phyloP scores from a whole-genome alignment of 768 basidiomycete genomes.

The Hysterangium stoloniferum region DNA sequence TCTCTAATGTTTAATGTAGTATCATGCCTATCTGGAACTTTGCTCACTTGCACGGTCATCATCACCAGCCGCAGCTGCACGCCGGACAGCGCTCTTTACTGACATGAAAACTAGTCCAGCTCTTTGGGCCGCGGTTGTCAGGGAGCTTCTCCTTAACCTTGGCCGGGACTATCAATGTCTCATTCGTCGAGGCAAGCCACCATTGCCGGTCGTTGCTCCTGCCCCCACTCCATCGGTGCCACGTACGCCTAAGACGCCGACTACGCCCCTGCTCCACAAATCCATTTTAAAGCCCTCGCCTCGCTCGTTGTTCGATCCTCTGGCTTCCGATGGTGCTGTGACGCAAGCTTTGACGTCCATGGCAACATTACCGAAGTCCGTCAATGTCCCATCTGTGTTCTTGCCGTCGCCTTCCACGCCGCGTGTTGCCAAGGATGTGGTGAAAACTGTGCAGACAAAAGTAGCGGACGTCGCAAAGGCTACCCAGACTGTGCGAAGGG shows the following conservation, averaged over 20 bases:
- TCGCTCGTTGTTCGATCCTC: slow-evolving; percentile 42
- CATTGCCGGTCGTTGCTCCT: slow-evolving; percentile 20
- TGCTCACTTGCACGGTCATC: slow-evolving; percentile 39
- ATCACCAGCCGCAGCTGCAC: slow-evolving; percentile 32
- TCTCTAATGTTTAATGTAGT: slow-evolving; percentile 14
- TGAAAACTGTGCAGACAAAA: background rate
- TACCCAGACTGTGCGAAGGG: background rate
- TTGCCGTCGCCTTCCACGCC: slow-evolving; percentile 26
- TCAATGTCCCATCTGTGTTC: slow-evolving; percentile 37
- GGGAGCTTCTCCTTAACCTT: slow-evolving; percentile 52
- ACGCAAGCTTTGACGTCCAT: slow-evolving; percentile 30
- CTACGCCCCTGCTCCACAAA: slow-evolving; percentile 30
- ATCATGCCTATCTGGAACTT: slow-evolving; percentile 64
- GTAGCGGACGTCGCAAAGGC: background rate
- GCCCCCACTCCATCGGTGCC: slow-evolving; percentile 25
- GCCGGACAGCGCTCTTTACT: slow-evolving; percentile 50
- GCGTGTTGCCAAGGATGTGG: slow-evolving; percentile 24
- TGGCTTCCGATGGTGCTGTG: slow-evolving; percentile 47
- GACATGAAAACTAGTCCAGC: slow-evolving; percentile 61
- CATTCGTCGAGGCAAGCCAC: slow-evolving; percentile 46
- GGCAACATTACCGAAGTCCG: slow-evolving; percentile 41
- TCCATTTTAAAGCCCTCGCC: slow-evolving; percentile 49
- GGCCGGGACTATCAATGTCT: slow-evolving; percentile 65
- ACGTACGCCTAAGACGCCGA: slow-evolving; percentile 28
- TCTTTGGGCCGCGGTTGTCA: slow-evolving; percentile 53